These are phyloP conservation scores for Ascosphaera aggregata DNA, from an alignment of 2,329 filamentous ascomycete genomes.

Conservation along the genomic window DNA sequence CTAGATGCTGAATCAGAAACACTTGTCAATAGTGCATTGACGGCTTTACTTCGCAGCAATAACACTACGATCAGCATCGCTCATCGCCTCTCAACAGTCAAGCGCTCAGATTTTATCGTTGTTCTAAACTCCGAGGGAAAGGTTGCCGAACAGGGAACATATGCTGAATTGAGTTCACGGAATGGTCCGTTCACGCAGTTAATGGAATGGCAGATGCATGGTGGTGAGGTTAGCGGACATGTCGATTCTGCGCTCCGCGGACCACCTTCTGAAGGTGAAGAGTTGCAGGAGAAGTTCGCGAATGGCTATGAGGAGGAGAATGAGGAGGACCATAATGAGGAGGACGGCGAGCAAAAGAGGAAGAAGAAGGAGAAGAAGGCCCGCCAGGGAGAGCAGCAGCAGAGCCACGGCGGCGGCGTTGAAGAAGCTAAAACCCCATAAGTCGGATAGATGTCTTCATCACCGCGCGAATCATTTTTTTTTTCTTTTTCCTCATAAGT, in stretches of 20 bases:
- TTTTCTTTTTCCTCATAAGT: not conserved
- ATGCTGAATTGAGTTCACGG: constrained; percentile 48
- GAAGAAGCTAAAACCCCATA: no score
- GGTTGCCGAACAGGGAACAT: constrained; percentile 79
- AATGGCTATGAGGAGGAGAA: constrained; percentile 13
- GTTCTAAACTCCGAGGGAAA: constrained; percentile 68
- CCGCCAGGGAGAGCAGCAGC: not conserved
- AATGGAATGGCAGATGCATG: constrained; percentile 98
- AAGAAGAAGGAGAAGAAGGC: constrained; percentile 1
- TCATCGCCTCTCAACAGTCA: constrained; percentile 87
- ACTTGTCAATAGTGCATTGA: constrained; percentile 76
- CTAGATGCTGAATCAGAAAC: constrained; percentile 94
- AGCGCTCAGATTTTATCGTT: constrained; percentile 83
- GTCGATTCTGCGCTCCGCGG: constrained; percentile 10
- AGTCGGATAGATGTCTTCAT: no score
- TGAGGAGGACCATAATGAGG: constrained; percentile 9
- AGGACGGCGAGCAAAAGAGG: constrained; percentile 2
- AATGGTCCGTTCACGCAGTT: constrained; percentile 77
- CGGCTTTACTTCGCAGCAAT: constrained; percentile 54
- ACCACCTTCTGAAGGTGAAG: constrained; percentile 25
- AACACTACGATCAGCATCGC: constrained; percentile 98
- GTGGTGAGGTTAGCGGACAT: constrained; percentile 32
- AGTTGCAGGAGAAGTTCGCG: constrained; percentile 23
- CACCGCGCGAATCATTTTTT: no score
- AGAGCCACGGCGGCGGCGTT: no score